Conservation (phyloP, 2,329 filamentous ascomycete genomes). For the Xylogone sp. region DNA sequence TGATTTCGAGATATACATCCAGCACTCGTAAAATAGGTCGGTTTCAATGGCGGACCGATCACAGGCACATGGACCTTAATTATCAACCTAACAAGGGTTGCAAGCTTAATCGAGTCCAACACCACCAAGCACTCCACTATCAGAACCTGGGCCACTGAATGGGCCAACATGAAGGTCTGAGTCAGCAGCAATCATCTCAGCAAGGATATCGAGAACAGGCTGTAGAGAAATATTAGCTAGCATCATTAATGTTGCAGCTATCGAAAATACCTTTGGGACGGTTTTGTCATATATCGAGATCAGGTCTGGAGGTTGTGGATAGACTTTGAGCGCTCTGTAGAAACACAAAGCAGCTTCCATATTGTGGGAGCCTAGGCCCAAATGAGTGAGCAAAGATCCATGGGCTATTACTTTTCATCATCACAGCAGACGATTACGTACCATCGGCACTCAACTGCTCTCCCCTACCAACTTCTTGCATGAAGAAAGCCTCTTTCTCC, state of each 20-base stretch:
- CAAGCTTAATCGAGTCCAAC: slow-evolving; percentile 27
- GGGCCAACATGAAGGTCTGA: slow-evolving; percentile 60
- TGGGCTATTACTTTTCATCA: background rate
- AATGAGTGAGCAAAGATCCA: slow-evolving; percentile 3
- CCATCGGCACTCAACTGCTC: slow-evolving; percentile 81
- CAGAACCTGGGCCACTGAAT: slow-evolving; percentile 23
- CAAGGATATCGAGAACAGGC: slow-evolving; percentile 91
- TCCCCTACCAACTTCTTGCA: slow-evolving; percentile 87
- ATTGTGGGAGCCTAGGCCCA: slow-evolving; percentile 54
- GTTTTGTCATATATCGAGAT: slow-evolving; percentile 99
- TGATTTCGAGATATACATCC: background rate
- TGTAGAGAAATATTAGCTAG: slow-evolving; percentile 32
- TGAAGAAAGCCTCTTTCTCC: slow-evolving; percentile 94
- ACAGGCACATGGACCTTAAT: background rate
- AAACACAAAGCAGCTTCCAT: slow-evolving; percentile 90
- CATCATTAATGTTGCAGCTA: background rate
- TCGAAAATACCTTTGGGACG: slow-evolving; percentile 73
- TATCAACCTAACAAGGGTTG: background rate
- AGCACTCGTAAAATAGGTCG: background rate
- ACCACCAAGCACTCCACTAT: slow-evolving; percentile 21
- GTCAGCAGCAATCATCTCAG: slow-evolving; percentile 97
- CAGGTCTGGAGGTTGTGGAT: slow-evolving; percentile 87
- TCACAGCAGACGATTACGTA: slow-evolving; percentile 38
- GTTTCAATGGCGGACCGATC: too few species aligned
- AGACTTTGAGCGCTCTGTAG: slow-evolving; percentile 98